A percentile compares a stretch with the other conserved stretches of the same genome.
phyloP scores from a whole-genome alignment of 345 rosid genomes.

The Cardamine chenopodiifolia region DNA sequence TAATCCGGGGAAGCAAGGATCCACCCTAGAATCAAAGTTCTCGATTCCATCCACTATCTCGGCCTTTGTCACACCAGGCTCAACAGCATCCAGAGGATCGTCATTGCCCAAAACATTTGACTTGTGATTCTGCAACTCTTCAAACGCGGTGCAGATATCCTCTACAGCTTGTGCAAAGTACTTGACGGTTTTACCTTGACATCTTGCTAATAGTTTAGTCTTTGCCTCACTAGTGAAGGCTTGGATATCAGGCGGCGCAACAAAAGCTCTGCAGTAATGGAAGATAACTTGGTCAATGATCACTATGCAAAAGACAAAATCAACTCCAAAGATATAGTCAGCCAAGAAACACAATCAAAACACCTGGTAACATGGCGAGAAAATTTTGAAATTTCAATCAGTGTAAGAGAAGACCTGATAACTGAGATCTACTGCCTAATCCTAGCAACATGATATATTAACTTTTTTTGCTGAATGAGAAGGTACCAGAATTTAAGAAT shows the following conservation, averaged over 20 bases:
- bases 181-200: conserved; percentile 75
- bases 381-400: background rate
- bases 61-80: conserved; percentile 49
- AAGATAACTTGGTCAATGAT: conserved; percentile 22
- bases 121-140: conserved; percentile 59
- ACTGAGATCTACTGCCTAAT: conserved; percentile 9
- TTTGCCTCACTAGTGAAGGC: conserved; percentile 80
- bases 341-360: conserved; percentile 9
- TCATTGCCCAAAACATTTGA: conserved; percentile 50
- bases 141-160: conserved; percentile 81
- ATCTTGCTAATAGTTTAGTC: conserved; percentile 65
- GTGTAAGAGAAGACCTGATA: conserved; percentile 16
- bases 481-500: conserved; percentile 3
- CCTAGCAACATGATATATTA: conserved; percentile 15
- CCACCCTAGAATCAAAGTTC: conserved; percentile 48
- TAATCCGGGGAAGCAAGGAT: conserved; percentile 40
- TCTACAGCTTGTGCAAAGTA: conserved; percentile 77
- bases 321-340: conserved; percentile 20
- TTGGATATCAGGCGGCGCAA: conserved; percentile 85
- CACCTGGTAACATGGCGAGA: conserved; percentile 13
- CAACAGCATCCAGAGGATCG: conserved; percentile 50
- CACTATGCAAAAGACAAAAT: background rate
- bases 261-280: conserved; percentile 72
- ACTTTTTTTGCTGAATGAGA: conserved; percentile 1
- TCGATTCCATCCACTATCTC: conserved; percentile 45